Conservation (phyloP, 169 alveolate species). For the Eimeria mitis region DNA sequence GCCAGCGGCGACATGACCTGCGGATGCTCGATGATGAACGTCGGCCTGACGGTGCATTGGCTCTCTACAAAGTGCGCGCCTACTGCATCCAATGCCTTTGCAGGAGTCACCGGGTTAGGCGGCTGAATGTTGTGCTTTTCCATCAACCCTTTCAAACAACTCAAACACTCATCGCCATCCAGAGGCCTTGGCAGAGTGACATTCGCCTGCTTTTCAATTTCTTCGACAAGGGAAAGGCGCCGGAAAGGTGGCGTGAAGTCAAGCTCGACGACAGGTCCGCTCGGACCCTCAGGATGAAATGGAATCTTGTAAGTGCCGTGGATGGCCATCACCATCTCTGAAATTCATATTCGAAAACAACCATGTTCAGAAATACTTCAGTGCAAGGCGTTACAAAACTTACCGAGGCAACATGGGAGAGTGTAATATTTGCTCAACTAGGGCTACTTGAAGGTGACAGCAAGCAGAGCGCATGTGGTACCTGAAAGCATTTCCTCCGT, state of each 20-base stretch:
- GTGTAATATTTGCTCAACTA: not conserved
- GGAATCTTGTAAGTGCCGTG: slow-evolving; percentile 96
- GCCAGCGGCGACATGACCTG: slow-evolving; percentile 99
- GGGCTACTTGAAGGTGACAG: not conserved
- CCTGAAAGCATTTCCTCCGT: slow-evolving; percentile 98
- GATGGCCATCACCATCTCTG: slow-evolving; percentile 88
- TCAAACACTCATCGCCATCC: slow-evolving; percentile 79
- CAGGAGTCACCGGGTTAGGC: slow-evolving; percentile 92
- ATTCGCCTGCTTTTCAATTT: slow-evolving; percentile 84
- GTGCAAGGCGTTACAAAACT: not conserved
- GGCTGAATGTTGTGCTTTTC: slow-evolving; percentile 91
- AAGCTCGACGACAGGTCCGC: slow-evolving; percentile 93
- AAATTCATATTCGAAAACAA: not conserved
- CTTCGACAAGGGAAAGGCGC: slow-evolving; percentile 85
- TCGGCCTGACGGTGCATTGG: slow-evolving; percentile 93
- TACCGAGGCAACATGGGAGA: not conserved
- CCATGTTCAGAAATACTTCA: not conserved
- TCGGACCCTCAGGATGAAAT: slow-evolving; percentile 98
- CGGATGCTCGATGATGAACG: slow-evolving; percentile 99
- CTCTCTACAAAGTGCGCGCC: slow-evolving; percentile 96
- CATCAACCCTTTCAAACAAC: slow-evolving; percentile 86
- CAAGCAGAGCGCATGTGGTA: slow-evolving; percentile 17
- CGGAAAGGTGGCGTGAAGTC: slow-evolving; percentile 99
- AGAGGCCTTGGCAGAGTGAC: slow-evolving; percentile 80
- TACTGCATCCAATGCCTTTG: slow-evolving; percentile 94